Evolutionary conservation across 805 yeast genomes (phyloP).

Genomic region (Saccharomycopsis lassenensis): DNA sequence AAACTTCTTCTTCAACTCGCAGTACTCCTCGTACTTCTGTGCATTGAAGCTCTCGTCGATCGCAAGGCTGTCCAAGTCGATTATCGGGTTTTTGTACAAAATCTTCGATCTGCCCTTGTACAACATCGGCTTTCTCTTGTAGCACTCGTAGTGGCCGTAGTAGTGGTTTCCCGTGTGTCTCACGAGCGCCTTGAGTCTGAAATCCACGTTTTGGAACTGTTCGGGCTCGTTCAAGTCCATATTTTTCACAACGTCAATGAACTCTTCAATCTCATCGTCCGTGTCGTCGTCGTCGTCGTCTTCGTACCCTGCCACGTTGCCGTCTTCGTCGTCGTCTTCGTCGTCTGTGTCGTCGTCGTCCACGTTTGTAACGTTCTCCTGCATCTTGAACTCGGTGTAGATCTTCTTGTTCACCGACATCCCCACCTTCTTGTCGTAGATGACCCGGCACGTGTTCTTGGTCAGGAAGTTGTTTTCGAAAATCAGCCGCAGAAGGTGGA

Average conservation of each 20-base stretch:
- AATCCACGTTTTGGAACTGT: too few relatives aligned
- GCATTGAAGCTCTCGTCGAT: slow-evolving; percentile 2
- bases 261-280: slow-evolving; percentile 6
- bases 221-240: too few relatives aligned
- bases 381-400: slow-evolving; percentile 23
- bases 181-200: slow-evolving; percentile 59
- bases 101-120: slow-evolving; percentile 19
- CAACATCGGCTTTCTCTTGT: slow-evolving; percentile 55
- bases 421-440: slow-evolving; percentile 45
- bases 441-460: slow-evolving; percentile 66
- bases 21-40: slow-evolving; percentile 7
- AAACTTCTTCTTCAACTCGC: background rate
- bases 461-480: slow-evolving; percentile 55
- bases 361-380: slow-evolving; percentile 20
- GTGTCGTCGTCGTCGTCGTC: slow-evolving; percentile 13
- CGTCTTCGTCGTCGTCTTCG: slow-evolving; percentile 12
- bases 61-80: slow-evolving; percentile 18
- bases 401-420: slow-evolving; percentile 35
- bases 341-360: slow-evolving; percentile 23
- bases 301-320: slow-evolving; percentile 19
- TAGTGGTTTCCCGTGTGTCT: slow-evolving; percentile 84
- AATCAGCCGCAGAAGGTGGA: slow-evolving; percentile 83
- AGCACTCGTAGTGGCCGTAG: slow-evolving; percentile 87
- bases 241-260: slow-evolving; percentile 22
- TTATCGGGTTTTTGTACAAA: slow-evolving; percentile 24